These are phyloP conservation scores for Polygonum aviculare DNA, from an alignment of 148 eudicot genomes.

Conservation along the genomic window DNA sequence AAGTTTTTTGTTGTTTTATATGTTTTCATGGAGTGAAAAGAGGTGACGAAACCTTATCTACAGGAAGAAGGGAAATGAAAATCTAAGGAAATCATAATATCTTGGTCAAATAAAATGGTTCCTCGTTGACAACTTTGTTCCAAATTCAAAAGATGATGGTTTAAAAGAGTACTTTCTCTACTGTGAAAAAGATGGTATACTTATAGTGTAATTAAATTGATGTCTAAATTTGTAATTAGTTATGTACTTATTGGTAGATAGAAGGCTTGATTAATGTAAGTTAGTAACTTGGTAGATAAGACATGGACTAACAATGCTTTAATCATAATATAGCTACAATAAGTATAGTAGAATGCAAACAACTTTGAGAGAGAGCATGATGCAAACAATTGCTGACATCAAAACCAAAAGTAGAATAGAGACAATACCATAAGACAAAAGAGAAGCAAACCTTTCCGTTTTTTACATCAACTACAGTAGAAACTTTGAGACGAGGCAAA, in stretches of 20 bases:
- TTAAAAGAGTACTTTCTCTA: background rate
- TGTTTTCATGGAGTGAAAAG: background rate
- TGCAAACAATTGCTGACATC: background rate
- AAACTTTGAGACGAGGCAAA: constrained; percentile 75
- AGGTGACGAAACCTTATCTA: background rate
- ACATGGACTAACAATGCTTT: background rate
- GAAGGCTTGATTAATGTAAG: background rate
- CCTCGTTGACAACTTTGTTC: too few relatives aligned
- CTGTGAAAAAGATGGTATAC: too few relatives aligned
- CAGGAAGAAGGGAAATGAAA: background rate
- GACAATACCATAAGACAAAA: background rate
- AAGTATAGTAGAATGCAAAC: background rate
- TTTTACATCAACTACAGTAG: constrained; percentile 85
- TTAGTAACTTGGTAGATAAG: background rate
- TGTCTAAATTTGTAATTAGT: background rate
- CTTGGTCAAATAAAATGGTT: background rate
- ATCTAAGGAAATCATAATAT: too few relatives aligned
- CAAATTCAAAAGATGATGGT: background rate
- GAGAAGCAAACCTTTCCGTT: constrained; percentile 72
- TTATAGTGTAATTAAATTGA: too few relatives aligned
- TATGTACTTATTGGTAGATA: background rate
- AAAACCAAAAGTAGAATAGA: background rate
- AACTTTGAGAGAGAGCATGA: background rate
- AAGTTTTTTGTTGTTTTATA: background rate
- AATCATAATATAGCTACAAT: background rate